Base-by-base conservation (phyloP, 2,329 filamentous ascomycete genomes). In the Phyllosticta paracitricarpa region DNA sequence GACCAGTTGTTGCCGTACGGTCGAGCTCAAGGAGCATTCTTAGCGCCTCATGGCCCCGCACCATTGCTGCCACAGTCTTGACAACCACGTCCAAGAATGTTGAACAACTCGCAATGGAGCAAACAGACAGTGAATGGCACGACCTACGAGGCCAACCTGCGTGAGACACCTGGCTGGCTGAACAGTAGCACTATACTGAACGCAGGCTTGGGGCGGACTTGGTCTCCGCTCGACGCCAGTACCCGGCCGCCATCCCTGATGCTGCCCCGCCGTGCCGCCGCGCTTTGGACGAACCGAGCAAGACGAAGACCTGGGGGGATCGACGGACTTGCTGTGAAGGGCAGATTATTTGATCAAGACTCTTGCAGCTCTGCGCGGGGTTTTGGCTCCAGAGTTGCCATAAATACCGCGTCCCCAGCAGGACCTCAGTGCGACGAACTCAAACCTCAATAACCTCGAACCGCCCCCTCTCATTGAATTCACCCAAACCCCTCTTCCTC, bases 231-330 rank as follows among this genome's bases (percentile, higher is more conserved):
- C 40, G 40, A 48, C 40, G 40, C 40, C 28, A 30, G 28, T 8
- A 30, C 28, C 28, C 28, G 17, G 58, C 48, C 53, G 58, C 56
- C 58, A 61, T 61, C 58, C 58, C 58, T 61, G 58, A 53, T 54
- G 30, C 51, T 35, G 26, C 58, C 58, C 54, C 30, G 30, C 51
- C 40, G 2, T 48, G 40, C 40, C 40, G 35, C 58, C 58, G 56
- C 58, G 53, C 51, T 52, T 48, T 61, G 26, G 58, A 60, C 58
- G 33, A 48, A 48, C 40, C 40, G 40, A 48, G 52, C 19, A 54
- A 54, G 14, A 54, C 22, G 1, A 25, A 9, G 12, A 25, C 25
- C 22, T 54, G 52, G 25, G 26, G 59, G 51, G 59, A 61, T 61
- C 59, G 59, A 57, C 55, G 26, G 59, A 48, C 51, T 17, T 48